Evolutionary conservation across 169 alveolate species (phyloP).

Genomic region (Babesia sp.): DNA sequence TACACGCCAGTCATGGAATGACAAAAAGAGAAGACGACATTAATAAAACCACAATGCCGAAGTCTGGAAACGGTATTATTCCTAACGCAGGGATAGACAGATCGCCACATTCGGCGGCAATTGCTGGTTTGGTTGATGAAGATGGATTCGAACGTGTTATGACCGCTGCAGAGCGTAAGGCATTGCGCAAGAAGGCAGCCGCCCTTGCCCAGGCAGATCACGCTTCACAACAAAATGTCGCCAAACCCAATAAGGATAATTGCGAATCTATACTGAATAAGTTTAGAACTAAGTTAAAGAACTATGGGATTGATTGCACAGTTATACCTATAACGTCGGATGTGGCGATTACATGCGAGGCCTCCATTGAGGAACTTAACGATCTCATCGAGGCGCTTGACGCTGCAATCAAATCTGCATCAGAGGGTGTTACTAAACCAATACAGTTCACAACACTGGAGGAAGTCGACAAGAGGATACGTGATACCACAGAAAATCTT

Average conservation of each 20-base stretch:
- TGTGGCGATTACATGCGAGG: neutral
- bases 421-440: constrained; percentile 22
- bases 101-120: too few species aligned
- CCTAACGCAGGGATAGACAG: too few species aligned
- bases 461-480: constrained; percentile 43
- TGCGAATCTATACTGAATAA: constrained; percentile 19
- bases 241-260: neutral
- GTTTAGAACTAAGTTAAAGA: constrained; percentile 25
- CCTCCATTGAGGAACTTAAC: constrained; percentile 30
- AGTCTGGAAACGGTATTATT: neutral
- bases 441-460: constrained; percentile 33
- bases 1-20: neutral
- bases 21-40: neutral
- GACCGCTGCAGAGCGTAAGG: constrained; percentile 46
- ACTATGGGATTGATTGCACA: constrained; percentile 29
- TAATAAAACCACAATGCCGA: neutral
- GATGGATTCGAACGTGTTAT: constrained; percentile 62
- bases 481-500: constrained; percentile 28
- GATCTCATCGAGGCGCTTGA: constrained; percentile 31
- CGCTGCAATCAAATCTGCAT: constrained; percentile 22
- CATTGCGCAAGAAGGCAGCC: constrained; percentile 35
- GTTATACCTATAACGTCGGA: constrained; percentile 7
- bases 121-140: constrained; percentile 15
- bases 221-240: neutral
- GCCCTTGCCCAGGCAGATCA: constrained; percentile 11